Evolutionary conservation across 2,329 filamentous ascomycete genomes (phyloP), one percentile per base, ranked within the genome.

Genomic region (Colletotrichum melonis): DNA sequence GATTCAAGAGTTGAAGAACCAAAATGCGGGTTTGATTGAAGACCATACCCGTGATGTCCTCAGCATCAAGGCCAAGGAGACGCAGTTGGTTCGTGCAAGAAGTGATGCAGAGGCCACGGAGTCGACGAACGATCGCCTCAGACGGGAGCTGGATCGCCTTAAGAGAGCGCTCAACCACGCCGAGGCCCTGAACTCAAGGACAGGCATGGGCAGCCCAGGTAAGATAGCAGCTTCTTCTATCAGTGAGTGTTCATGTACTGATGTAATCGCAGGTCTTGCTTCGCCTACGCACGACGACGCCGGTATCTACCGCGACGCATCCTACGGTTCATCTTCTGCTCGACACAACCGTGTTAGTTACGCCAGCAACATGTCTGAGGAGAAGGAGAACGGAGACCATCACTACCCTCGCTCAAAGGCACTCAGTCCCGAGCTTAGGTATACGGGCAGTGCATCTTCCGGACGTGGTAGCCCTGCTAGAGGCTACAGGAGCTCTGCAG

Each of bases 41-140:
- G 96, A 98, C 78, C 96, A 98, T 81, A 99, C 97, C 0, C 90
- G 96, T 60, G 96, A 99, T 78, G 95, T 98, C 0, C 88, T 99
- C 55, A 97, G 95, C 77, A 97, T 99, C 85, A 98, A 98, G 82
- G 97, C 97, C 16, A 99, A 99, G 83, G 97, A 99, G 82, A 98
- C 97, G 3, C 97, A 99, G 79, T 89, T 99, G 5, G 96, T 98
- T 11, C 92, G 97, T 57, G 95, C 97, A 12, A 90, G 95, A 67
- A 95, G 94, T 76, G 97, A 99, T 79, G 94, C 93, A 38, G 96
- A 98, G 81, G 92, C 94, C 0, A 94, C 95, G 0, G 95, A 98
- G 80, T 92, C 95, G 78, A 93, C 92, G 72, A 95, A 97, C 65
- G 94, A 97, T 74, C 92, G 94, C 70, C 89, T 98, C 66, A 89